Conservation (phyloP, 1,139 yeast species). For the Saccharomyces uvarum region DNA sequence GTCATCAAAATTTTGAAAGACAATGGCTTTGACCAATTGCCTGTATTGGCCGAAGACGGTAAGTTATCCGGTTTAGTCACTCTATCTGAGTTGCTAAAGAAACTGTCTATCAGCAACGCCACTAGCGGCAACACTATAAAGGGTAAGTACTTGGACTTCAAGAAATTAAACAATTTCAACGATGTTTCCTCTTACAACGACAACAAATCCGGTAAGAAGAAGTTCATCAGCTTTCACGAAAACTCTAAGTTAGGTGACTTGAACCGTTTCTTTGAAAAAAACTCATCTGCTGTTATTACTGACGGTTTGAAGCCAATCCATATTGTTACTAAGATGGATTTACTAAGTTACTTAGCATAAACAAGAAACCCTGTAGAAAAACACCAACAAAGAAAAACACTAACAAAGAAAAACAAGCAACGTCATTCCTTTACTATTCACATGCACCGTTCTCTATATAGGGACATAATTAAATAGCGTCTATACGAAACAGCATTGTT, state of each 20-base stretch:
- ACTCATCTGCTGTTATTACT: slow-evolving; percentile 80
- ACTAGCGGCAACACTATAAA: slow-evolving; percentile 42
- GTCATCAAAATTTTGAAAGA: slow-evolving; percentile 67
- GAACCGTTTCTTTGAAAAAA: slow-evolving; percentile 76
- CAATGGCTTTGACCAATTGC: slow-evolving; percentile 81
- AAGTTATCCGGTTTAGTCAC: slow-evolving; percentile 73
- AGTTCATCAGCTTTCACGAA: slow-evolving; percentile 61
- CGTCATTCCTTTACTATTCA: background rate
- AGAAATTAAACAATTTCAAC: slow-evolving; percentile 57
- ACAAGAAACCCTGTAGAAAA: slow-evolving; percentile 25
- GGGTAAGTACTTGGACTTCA: slow-evolving; percentile 64
- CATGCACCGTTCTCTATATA: background rate
- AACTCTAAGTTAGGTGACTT: slow-evolving; percentile 61
- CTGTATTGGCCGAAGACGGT: slow-evolving; percentile 57
- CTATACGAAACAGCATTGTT: background rate
- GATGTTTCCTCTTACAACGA: slow-evolving; percentile 58
- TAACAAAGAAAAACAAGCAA: background rate
- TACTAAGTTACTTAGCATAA: slow-evolving; percentile 50
- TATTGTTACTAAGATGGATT: slow-evolving; percentile 82
- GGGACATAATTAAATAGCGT: background rate
- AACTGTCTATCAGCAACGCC: slow-evolving; percentile 49
- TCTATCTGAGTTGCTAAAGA: slow-evolving; percentile 62
- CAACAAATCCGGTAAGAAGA: slow-evolving; percentile 56
- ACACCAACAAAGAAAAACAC: too few species aligned
- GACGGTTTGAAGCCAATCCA: slow-evolving; percentile 72